phyloP scores from a whole-genome alignment of 2,329 filamentous ascomycete species.

The Verticillium tricorpus region DNA sequence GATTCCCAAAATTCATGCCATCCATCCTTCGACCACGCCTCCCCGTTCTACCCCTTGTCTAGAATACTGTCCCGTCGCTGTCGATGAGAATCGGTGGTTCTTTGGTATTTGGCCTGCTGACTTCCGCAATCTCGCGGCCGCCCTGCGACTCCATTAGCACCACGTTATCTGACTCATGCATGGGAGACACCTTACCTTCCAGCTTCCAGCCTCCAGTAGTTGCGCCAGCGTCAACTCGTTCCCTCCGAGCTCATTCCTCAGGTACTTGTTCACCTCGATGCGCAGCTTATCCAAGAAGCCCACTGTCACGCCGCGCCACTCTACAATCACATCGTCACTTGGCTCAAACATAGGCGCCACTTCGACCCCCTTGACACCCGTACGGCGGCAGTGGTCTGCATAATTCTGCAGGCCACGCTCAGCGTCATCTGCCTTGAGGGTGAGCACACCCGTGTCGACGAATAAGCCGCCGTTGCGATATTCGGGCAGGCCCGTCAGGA shows the following conservation, averaged over 20 bases:
- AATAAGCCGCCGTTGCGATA: conserved; percentile 70
- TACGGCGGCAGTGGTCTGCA: conserved; percentile 64
- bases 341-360: conserved; percentile 48
- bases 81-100: conserved; percentile 94
- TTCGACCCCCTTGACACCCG: conserved; percentile 54
- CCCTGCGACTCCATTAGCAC: conserved; percentile 46
- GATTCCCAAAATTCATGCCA: not conserved
- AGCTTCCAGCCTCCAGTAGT: conserved; percentile 91
- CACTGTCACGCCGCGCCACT: conserved; percentile 57
- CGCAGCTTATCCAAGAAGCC: conserved; percentile 49
- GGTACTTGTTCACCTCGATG: conserved; percentile 43
- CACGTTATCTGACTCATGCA: not conserved
- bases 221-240: conserved; percentile 76
- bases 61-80: conserved; percentile 95
- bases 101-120: conserved; percentile 92
- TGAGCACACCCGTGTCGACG: conserved; percentile 52
- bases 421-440: conserved; percentile 40
- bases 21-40: not conserved
- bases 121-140: conserved; percentile 91
- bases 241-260: conserved; percentile 62
- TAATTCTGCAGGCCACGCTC: conserved; percentile 39
- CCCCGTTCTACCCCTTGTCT: conserved; percentile 19
- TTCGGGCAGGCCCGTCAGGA: conserved; percentile 65
- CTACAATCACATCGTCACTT: conserved; percentile 53
- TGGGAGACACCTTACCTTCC: conserved; percentile 67